Evolutionary conservation across 2,329 filamentous ascomycete genomes (phyloP).

Genomic region (Pestalotiopsis sp.): DNA sequence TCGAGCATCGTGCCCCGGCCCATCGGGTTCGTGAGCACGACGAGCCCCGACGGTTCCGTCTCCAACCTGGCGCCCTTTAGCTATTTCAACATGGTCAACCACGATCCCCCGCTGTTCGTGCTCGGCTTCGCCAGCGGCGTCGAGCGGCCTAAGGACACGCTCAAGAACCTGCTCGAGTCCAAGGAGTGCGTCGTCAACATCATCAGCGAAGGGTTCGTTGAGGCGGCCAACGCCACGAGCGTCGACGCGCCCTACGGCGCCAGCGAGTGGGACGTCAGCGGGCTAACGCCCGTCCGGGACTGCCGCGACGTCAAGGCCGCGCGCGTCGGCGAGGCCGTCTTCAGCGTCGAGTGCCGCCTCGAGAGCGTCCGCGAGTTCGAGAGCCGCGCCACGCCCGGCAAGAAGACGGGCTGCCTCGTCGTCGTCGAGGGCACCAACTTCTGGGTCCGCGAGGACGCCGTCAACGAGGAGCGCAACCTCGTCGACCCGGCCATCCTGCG

Average conservation of each 20-base stretch:
- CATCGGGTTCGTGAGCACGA: conserved; percentile 66
- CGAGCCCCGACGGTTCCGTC: conserved; percentile 59
- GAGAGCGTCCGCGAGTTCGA: conserved; percentile 79
- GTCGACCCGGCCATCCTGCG: conserved; percentile 77
- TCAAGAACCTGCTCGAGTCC: conserved; percentile 73
- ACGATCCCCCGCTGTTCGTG: conserved; percentile 85
- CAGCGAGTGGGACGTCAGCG: conserved; percentile 79
- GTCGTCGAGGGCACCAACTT: conserved; percentile 85
- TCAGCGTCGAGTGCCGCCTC: conserved; percentile 80
- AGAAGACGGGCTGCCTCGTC: conserved; percentile 74
- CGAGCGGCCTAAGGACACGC: conserved; percentile 72
- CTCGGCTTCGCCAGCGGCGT: conserved; percentile 52
- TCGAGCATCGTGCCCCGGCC: conserved; percentile 81
- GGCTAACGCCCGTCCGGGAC: conserved; percentile 70
- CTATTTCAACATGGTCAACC: conserved; percentile 82
- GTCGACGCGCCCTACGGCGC: conserved; percentile 78
- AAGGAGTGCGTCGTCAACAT: conserved; percentile 86
- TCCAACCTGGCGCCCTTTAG: conserved; percentile 85
- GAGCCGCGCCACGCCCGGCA: conserved; percentile 69
- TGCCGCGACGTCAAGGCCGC: conserved; percentile 64
- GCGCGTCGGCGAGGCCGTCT: conserved; percentile 76
- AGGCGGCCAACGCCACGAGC: conserved; percentile 82
- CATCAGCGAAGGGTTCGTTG: conserved; percentile 80
- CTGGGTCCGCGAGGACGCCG: conserved; percentile 86
- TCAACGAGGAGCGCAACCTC: conserved; percentile 75